Conservation (phyloP, 371 early-diverging fungal species). For the Actinomucor elegans region DNA sequence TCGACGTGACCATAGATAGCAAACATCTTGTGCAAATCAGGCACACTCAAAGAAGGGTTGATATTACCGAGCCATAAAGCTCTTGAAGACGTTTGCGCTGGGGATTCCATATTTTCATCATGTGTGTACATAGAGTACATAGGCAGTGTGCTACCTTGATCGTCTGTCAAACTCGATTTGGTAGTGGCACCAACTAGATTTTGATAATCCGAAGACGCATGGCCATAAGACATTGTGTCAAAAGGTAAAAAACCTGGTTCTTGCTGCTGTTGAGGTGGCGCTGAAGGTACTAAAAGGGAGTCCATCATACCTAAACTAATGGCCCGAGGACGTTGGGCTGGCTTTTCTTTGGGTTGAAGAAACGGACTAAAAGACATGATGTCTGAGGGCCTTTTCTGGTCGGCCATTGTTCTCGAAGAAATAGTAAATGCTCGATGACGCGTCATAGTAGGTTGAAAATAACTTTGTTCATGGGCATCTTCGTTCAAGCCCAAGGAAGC, state of each 20-base stretch:
- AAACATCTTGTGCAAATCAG: slow-evolving; percentile 81
- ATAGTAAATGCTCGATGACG: slow-evolving; percentile 25
- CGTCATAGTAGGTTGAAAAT: slow-evolving; percentile 8
- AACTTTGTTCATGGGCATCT: slow-evolving; percentile 8
- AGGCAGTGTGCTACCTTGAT: neutral
- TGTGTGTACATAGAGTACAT: slow-evolving; percentile 3
- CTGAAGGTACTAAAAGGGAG: neutral
- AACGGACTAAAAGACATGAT: slow-evolving; percentile 11
- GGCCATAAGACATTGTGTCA: slow-evolving; percentile 5
- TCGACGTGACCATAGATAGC: slow-evolving; percentile 89
- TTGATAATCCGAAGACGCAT: slow-evolving; percentile 4
- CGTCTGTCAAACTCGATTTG: slow-evolving; percentile 3
- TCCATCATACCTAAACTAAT: slow-evolving; percentile 45
- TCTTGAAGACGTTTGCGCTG: slow-evolving; percentile 63
- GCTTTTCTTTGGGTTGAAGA: neutral
- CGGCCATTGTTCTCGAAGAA: slow-evolving; percentile 2
- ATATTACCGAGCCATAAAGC: slow-evolving; percentile 94
- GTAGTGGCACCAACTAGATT: slow-evolving; percentile 3
- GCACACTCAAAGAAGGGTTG: slow-evolving; percentile 72
- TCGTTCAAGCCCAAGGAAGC: slow-evolving; percentile 48
- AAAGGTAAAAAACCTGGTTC: slow-evolving; percentile 11
- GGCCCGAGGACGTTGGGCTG: slow-evolving; percentile 47
- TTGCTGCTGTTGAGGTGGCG: slow-evolving; percentile 7
- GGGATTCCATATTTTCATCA: neutral
- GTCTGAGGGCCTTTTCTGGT: neutral